Conservation (phyloP, 768 basidiomycete species). For the Psilocybe cubensis region DNA sequence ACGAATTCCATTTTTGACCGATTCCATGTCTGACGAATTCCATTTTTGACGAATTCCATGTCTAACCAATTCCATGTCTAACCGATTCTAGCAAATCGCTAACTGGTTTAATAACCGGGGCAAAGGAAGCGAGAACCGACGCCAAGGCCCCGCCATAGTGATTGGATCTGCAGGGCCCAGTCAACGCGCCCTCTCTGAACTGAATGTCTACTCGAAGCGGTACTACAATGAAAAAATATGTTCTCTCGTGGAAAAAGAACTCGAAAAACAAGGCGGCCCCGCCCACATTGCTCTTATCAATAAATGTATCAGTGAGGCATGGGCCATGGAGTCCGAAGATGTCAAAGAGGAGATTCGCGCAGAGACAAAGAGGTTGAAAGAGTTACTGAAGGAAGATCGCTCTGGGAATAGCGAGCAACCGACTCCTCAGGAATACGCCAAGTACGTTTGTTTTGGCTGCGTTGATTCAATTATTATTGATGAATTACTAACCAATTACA, state of each 20-base stretch:
- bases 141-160: not conserved
- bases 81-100: not conserved
- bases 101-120: conserved; percentile 10
- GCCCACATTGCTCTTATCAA: conserved; percentile 1
- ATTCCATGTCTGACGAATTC: no score
- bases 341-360: conserved; percentile 6
- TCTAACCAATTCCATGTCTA: no score
- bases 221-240: not conserved
- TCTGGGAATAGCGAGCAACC: no score
- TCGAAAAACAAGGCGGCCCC: not conserved
- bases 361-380: not conserved
- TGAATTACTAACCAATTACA: not conserved
- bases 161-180: not conserved
- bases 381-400: not conserved
- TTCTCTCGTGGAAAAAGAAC: not conserved
- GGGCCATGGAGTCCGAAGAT: not conserved
- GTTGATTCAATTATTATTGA: not conserved
- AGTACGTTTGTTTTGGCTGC: not conserved
- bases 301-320: not conserved
- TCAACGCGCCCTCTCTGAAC: conserved; percentile 2
- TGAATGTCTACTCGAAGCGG: not conserved
- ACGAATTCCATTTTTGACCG: no score
- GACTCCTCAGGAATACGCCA: not conserved
- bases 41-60: no score
- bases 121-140: not conserved